Evolutionary conservation across 2,329 filamentous ascomycete species (phyloP).

Genomic region (Neurospora sp.): DNA sequence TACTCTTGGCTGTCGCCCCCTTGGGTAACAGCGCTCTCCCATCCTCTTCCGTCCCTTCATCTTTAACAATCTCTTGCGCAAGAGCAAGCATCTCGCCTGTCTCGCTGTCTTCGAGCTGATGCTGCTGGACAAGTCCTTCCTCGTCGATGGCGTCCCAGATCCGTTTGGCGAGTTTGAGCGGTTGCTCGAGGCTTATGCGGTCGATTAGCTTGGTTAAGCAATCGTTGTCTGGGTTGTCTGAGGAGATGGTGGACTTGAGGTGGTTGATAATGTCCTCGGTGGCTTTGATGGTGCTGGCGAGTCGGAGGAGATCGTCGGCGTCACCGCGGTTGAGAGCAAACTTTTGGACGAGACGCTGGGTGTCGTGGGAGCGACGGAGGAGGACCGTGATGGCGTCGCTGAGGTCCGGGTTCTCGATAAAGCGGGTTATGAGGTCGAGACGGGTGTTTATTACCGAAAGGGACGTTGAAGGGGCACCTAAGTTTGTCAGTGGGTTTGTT

Average conservation of each 20-base stretch:
- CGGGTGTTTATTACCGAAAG: slow-evolving; percentile 67
- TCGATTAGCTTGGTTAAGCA: slow-evolving; percentile 37
- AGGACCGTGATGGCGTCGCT: slow-evolving; percentile 60
- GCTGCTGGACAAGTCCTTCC: slow-evolving; percentile 74
- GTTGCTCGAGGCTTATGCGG: slow-evolving; percentile 58
- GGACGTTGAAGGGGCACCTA: slow-evolving; percentile 71
- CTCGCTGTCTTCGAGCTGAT: slow-evolving; percentile 65
- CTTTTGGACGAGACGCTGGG: slow-evolving; percentile 82
- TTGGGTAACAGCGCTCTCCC: slow-evolving; percentile 43
- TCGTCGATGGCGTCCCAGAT: slow-evolving; percentile 83
- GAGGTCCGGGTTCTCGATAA: slow-evolving; percentile 57
- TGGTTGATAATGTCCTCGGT: slow-evolving; percentile 55
- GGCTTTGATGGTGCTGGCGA: slow-evolving; percentile 71
- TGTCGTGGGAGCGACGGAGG: slow-evolving; percentile 70
- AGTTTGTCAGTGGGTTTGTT: slow-evolving; percentile 5
- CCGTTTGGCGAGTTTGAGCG: slow-evolving; percentile 55
- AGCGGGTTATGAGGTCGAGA: slow-evolving; percentile 70
- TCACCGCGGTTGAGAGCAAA: slow-evolving; percentile 90
- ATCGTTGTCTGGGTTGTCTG: slow-evolving; percentile 5
- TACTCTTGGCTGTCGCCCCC: slow-evolving; percentile 13
- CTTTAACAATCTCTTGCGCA: slow-evolving; percentile 60
- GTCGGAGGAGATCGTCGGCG: slow-evolving; percentile 75
- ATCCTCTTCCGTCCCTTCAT: slow-evolving; percentile 48
- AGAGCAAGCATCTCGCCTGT: slow-evolving; percentile 61
- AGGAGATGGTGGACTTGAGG: slow-evolving; percentile 22